Base-by-base conservation (phyloP, 2,329 filamentous ascomycete species). In the Fusarium hostae region DNA sequence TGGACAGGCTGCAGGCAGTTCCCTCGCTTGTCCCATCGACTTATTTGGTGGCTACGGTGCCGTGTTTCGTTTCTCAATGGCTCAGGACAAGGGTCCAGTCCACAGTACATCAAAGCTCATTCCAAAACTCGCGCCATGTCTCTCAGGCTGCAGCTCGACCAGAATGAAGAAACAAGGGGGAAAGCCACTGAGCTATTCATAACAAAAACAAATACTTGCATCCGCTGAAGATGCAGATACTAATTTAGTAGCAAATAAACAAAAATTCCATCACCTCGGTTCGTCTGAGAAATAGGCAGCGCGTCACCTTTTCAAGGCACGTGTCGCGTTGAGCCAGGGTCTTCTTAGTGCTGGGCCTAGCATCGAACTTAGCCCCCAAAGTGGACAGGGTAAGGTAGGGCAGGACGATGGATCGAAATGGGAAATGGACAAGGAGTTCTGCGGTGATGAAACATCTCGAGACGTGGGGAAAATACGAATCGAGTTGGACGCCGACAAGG, bases 401-500 rank as follows among this genome's bases (percentile, higher is more conserved):
- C 55, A 66, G 39, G 40, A 26, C 22, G 54, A 57, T 63, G 59
- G 59, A 60, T 51, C 51, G 48, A 64, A 68, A 61, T 68, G 64
- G 71, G 59, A 72, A 63, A 55, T 66, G 54, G 63, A 66, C 66
- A 68, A 67, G 73, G 69, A 68, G 62, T 41, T 48, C 64, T 67
- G 59, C 55, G 66, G 40, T 68, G 58, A 73, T 76, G 75, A 76
- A 76, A 76, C 74, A 76, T 76, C 43, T 67, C 60, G 43, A 45
- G 70, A 74, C 72, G 66, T 76, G 74, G 74, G 74, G 74, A 76
- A 76, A 74, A 76, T 76, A 76, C 72, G 74, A 75, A 74, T 73
- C 62, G 64, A 75, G 68, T 62, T 71, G 66, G 37, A 41, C 59
- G 37, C 66, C 52, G 66, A 67, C 70, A 66, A 63, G 69, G 69